phyloP scores from a whole-genome alignment of 2,329 filamentous ascomycete genomes.

The Nannizziopsis barbatae region DNA sequence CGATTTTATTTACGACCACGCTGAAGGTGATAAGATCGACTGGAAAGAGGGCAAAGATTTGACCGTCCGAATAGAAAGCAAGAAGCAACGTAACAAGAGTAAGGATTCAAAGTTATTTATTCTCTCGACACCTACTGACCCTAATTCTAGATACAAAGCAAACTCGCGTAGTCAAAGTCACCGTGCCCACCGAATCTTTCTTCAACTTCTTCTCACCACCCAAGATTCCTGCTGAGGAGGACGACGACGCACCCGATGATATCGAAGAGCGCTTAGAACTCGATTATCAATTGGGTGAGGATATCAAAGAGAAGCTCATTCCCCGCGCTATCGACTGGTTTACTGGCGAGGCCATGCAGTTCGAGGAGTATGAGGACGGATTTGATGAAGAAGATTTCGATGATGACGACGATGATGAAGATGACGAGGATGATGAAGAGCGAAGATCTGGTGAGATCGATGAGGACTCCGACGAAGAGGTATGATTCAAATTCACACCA shows the following conservation, averaged over 20 bases:
- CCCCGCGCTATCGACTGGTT: conserved; percentile 99
- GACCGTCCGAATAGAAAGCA: conserved; percentile 90
- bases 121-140: neutral
- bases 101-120: conserved; percentile 29
- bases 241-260: conserved; percentile 66
- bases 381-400: conserved; percentile 72
- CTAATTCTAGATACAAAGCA: conserved; percentile 80
- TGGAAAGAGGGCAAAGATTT: conserved; percentile 92
- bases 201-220: conserved; percentile 99
- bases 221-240: conserved; percentile 66
- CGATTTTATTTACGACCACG: conserved; percentile 99
- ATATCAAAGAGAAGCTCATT: conserved; percentile 99
- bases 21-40: conserved; percentile 94
- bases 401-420: conserved; percentile 87
- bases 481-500: conserved; percentile 21
- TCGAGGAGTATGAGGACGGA: conserved; percentile 83
- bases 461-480: conserved; percentile 51
- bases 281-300: conserved; percentile 96
- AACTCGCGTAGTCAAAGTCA: conserved; percentile 97
- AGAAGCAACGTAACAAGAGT: conserved; percentile 99
- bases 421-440: conserved; percentile 72
- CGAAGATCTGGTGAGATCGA: conserved; percentile 51
- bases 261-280: conserved; percentile 97
- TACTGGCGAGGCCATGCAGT: conserved; percentile 92
- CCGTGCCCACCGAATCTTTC: conserved; percentile 95